phyloP scores from a whole-genome alignment of 192 early-diverging fungal genomes.

The Backusella mclennaniae region DNA sequence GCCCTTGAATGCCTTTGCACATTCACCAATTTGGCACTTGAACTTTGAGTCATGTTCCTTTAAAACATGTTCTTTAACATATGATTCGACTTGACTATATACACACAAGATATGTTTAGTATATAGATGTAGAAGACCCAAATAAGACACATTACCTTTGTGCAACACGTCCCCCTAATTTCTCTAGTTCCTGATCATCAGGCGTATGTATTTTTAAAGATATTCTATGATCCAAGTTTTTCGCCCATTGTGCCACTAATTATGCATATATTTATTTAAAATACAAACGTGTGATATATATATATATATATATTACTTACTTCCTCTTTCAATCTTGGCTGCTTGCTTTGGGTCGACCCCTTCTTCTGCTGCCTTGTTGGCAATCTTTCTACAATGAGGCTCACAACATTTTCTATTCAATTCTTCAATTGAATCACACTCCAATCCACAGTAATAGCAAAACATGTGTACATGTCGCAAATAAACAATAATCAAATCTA shows the following conservation, averaged over 20 bases:
- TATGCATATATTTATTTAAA: not conserved
- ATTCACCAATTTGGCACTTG: slow-evolving; percentile 74
- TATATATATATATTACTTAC: not conserved
- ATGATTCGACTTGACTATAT: slow-evolving; percentile 49
- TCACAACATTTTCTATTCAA: slow-evolving; percentile 74
- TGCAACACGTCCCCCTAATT: slow-evolving; percentile 48
- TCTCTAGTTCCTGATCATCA: slow-evolving; percentile 42
- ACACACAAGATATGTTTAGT: not conserved
- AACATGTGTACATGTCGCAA: slow-evolving; percentile 88
- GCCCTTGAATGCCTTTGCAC: slow-evolving; percentile 94
- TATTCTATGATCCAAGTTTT: slow-evolving; percentile 56
- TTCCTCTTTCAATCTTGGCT: not conserved
- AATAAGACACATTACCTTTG: slow-evolving; percentile 37
- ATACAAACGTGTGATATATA: not conserved
- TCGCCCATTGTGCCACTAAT: slow-evolving; percentile 50
- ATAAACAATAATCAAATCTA: slow-evolving; percentile 87
- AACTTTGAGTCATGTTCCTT: slow-evolving; percentile 82
- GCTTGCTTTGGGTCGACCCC: not conserved
- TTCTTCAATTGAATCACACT: slow-evolving; percentile 83
- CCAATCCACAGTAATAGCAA: slow-evolving; percentile 93
- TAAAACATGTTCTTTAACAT: slow-evolving; percentile 49
- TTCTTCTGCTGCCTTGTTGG: slow-evolving; percentile 18
- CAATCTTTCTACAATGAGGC: slow-evolving; percentile 49
- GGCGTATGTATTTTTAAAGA: slow-evolving; percentile 43
- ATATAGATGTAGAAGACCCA: not conserved